Base-by-base conservation (phyloP, 495 filamentous ascomycete genomes). In the Penicillium taxi region DNA sequence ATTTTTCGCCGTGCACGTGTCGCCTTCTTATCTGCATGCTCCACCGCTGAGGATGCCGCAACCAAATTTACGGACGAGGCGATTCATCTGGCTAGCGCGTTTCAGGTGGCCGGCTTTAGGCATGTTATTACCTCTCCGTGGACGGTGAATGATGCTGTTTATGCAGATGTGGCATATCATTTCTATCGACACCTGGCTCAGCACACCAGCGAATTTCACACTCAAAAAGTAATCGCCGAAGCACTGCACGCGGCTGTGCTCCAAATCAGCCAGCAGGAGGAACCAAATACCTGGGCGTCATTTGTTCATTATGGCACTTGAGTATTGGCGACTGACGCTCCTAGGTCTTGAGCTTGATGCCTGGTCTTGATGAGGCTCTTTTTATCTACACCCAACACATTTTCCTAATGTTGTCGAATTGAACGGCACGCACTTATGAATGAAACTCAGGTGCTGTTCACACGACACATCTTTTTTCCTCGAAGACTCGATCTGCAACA, bases 1-100 rank as follows among this genome's bases (percentile, higher is more conserved):
- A 12, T 5, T 5, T 28, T 9, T 28, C 26, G 1, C 12, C 17
- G n/a, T n/a, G n/a, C n/a, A n/a, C n/a, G n/a, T n/a, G n/a, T 35
- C 2, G 33, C 21, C 1, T 35, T 15, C n/a, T 8, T 35, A 7
- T 35, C 33, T 6, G 33, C 33, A 2, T 35, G 33, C 13, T 22
- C 19, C 12, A 35, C 19, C n/a, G 33, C 33, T 5, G 19, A 22
- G 6, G 26, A 17, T 9, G 7, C 14, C 6, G 9, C 22, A 5
- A 18, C 4, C 4, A 25, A 26, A 22, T n/a, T 35, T 9, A 5
- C 9, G 7, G 33, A 35, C 13, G 33, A 35, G 21, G 22, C 7
- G 13, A n/a, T 35, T 24, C 33, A 35, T 35, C 21, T 35, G 2
- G 33, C 13, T 8, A 23, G 33, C 8, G 33, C 21, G 11, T 35